Base-by-base conservation (phyloP, 192 early-diverging fungal genomes). In the Jimgerdemannia flammicorona region DNA sequence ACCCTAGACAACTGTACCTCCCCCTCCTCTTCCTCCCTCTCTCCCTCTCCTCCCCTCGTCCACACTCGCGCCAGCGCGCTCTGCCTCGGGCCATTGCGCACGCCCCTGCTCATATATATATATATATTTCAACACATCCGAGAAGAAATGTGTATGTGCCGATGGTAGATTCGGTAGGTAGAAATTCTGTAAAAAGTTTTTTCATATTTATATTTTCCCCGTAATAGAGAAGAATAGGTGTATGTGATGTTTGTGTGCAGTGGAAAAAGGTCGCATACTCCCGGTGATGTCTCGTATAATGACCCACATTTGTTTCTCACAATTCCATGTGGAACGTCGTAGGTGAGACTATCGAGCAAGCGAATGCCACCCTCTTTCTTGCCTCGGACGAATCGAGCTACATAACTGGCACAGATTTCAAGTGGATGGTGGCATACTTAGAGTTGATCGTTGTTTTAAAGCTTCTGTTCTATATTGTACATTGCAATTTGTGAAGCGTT, bases 281-380 rank as follows among this genome's bases (percentile, higher is more conserved):
- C 17, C 77, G 77, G 40, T 75, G 14, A 40, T 20, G 65, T 75
- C 14, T 75, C 66, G 44, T 76, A 77, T 64, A 65, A 7, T 77
- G 64, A 63, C n/a, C 14, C 64, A n/a, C 19, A 29, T 1, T 29
- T 29, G 29, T 29, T 29, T 29, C 29, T 29, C 29, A 29, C 29
- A 29, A 17, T 9, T 54, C 70, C 20, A 14, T n/a, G 41, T 29
- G 64, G 20, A 29, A 29, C 29, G 29, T 29, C 17, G 44, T 77
- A 90, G 89, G 90, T 73, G 94, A 95, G 79, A 90, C 94, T 3
- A 94, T 95, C 74, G 94, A 95, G 79, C 90, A 93, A 79, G 94
- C 94, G 42, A 84, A 94, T 72, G 90, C 90, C 6, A 93, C 88
- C 0, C 78, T 95, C n/a, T 95, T 94, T 84, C 80, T 95, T 70